Base-by-base conservation (phyloP, 2,329 filamentous ascomycete genomes). In the Zasmidium angulare region DNA sequence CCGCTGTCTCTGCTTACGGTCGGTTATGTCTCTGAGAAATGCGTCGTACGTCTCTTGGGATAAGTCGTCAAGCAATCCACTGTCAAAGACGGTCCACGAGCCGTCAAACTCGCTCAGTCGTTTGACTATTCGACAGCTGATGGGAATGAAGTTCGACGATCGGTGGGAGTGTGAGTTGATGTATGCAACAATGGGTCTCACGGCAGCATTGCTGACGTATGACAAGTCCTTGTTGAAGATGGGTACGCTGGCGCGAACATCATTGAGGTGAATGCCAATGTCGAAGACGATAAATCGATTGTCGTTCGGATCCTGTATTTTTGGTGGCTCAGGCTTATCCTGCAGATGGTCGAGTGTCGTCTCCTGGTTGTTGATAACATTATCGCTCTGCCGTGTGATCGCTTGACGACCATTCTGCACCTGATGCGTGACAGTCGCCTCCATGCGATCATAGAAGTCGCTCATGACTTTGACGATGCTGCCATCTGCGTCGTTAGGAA, bases 401-500 rank as follows among this genome's bases (percentile, higher is more conserved):
- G 54, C 46, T 23, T 67, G 53, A 3, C 53, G 59, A 29, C 60
- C 57, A 49, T 58, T 62, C 49, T 50, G 60, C 40, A 53, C 61
- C 21, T 59, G 57, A 55, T 67, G 52, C 1, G 88, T 91, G 21
- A 98, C 92, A 0, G 92, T 92, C 47, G 95, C 92, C 76, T 99
- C 95, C 71, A 99, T 85, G 62, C 91, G 90, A 74, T 98, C 93
- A 75, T 98, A 98, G 69, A 99, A 93, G 72, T 97, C 93, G n/a
- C 89, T 88, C 84, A 99, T 90, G 49, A 97, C 92, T 74, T 97
- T 97, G 22, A 89, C 89, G 57, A 99, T 88, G 63, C 93, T 90
- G 63, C 93, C 92, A 60, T 96, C 90, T 46, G 86, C 86, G 56
- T 98, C 95, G 29, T 87, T 86, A 0, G 95, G 95, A 62, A 99